Evolutionary conservation across 2,329 filamentous ascomycete genomes (phyloP), one percentile per base, ranked within the genome.

Genomic region (Trichoderma sp.): DNA sequence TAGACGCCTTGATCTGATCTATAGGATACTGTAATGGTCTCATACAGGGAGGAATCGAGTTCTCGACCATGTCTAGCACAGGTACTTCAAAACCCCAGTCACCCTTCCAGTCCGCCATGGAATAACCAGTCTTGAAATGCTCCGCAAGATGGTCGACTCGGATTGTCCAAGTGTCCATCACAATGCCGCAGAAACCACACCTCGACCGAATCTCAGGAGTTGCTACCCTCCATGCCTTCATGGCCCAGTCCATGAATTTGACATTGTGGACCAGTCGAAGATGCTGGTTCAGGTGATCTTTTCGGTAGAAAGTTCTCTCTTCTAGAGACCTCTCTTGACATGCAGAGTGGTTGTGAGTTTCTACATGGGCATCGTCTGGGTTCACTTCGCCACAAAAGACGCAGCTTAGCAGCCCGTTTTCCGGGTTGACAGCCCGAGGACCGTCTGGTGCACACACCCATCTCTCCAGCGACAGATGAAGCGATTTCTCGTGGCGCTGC

Each of bases 71-170:
- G 71, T 87, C 83, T 72, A 89, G 80, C 52, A 90, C 84, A 43
- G 86, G 84, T 32, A 81, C 80, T 67, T 90, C 88, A 71, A 90
- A 90, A 82, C 88, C 88, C 87, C 88, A 90, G 78, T 89, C 88
- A 80, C 88, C 88, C 82, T 89, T 88, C 88, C 88, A 90, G 77
- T 90, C 86, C 71, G 85, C 86, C 88, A 90, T 90, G 74, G 85
- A 87, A 71, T 85, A 86, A 79, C 88, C 87, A 30, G 83, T 85
- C 78, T 89, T 90, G 81, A 90, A 90, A 77, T 90, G 88, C 71
- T 89, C 87, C n/a, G 88, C 88, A 49, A 90, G 79, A 74, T 90
- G 88, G 73, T 90, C 88, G 18, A 86, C 82, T 75, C 88, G 82
- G 67, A 84, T 81, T 11, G 83, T 83, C 88, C 88, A 90, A 55